Evolutionary conservation across 2,329 filamentous ascomycete species (phyloP), one percentile per base, ranked within the genome.

Genomic region (Claviceps fusiformis): DNA sequence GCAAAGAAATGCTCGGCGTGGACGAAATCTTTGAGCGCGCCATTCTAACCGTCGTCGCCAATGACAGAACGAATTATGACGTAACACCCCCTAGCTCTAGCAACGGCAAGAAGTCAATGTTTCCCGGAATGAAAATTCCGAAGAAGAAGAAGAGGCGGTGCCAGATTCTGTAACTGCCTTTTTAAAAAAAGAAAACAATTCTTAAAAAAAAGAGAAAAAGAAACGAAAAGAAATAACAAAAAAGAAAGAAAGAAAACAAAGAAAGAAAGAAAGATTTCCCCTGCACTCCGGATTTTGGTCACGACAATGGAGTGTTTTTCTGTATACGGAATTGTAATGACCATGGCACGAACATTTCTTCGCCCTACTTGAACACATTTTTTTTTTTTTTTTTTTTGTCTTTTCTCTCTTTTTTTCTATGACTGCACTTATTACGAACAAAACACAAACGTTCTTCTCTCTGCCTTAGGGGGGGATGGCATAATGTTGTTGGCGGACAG

Each of bases 21-120:
- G 89, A 97, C 69, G 92, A 97, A 65, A 93, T 97, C 67, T 98
- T 98, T 71, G 87, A 95, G 70, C 79, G 83, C 59, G 93, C 93
- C 55, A 91, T 98, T 67, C 82, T 91, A 65, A 92, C 87, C 53
- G 90, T 93, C 37, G 89, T 98, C 33, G 83, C 86, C 61, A 88
- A 90, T 64, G 89, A 90, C 67, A 73, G 77, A 64, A 83, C 83
- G 68, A 84, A 81, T 63, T 70, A 78, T 58, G 79, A 82, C 67
- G 70, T 71, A 58, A 71, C 73, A 61, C 46, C n/a, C 72, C 64
- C 67, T 31, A 69, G 66, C 58, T 65, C 70, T 53, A 65, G 69
- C 60, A 63, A 70, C 53, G 71, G 71, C 54, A 67, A 67, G 48
- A 67, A 68, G 58, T 63, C 68, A 57, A 68, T 67, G 50, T 67